Conservation (phyloP, 2,329 filamentous ascomycete genomes). For the Colletotrichum musae region DNA sequence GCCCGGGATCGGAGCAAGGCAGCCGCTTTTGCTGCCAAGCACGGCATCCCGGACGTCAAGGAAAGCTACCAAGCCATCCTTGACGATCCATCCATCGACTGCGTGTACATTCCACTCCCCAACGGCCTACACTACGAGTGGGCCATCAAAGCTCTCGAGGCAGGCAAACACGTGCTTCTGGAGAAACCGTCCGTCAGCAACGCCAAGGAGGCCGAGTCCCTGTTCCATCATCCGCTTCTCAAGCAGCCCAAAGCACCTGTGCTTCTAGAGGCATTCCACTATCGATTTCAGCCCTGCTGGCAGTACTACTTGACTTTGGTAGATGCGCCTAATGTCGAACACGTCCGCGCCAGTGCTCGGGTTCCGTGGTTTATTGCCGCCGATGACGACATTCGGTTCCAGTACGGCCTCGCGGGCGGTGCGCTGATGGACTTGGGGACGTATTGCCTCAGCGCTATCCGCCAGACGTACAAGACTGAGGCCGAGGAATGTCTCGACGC, state of each 20-base stretch:
- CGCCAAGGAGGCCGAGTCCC: conserved; percentile 56
- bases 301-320: conserved; percentile 57
- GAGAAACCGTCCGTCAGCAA: conserved; percentile 68
- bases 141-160: conserved; percentile 61
- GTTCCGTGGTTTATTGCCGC: conserved; percentile 50
- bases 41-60: conserved; percentile 65
- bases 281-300: conserved; percentile 65
- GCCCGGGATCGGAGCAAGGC: conserved; percentile 64
- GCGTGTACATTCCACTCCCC: conserved; percentile 65
- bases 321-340: conserved; percentile 54
- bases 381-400: conserved; percentile 60
- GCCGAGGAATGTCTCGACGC: conserved; percentile 55
- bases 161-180: conserved; percentile 69
- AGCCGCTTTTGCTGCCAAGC: conserved; percentile 63
- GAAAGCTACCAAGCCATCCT: conserved; percentile 60
- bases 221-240: conserved; percentile 59
- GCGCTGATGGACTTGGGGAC: conserved; percentile 57
- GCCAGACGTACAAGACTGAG: conserved; percentile 56
- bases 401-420: conserved; percentile 59
- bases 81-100: conserved; percentile 57
- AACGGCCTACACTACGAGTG: conserved; percentile 60
- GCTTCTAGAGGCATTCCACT: conserved; percentile 68
- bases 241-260: conserved; percentile 55
- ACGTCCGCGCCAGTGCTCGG: conserved; percentile 49
- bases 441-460: conserved; percentile 56